phyloP scores from a whole-genome alignment of 2,329 filamentous ascomycete species.

The Fusarium sp. region DNA sequence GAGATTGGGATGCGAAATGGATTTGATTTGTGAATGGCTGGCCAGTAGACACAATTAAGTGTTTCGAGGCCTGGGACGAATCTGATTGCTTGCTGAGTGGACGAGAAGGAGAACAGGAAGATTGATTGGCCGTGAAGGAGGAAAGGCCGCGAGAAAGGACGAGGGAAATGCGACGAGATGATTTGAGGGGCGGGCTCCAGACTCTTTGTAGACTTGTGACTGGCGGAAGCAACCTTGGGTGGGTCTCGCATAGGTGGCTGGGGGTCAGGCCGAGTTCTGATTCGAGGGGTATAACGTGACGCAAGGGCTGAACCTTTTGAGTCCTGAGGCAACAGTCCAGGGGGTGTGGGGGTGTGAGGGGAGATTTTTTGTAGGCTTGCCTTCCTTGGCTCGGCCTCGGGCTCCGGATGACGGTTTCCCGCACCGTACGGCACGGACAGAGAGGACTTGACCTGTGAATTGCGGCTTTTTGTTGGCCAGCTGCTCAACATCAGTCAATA shows the following conservation, averaged over 20 bases:
- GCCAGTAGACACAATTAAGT: constrained; percentile 41
- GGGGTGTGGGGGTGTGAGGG: background rate
- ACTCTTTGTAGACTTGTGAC: constrained; percentile 60
- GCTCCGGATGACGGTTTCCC: background rate
- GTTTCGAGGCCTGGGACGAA: constrained; percentile 46
- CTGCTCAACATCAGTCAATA: background rate
- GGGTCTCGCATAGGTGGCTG: constrained; percentile 47
- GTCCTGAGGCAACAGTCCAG: constrained; percentile 6
- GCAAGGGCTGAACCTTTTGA: constrained; percentile 40
- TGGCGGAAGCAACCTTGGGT: constrained; percentile 62
- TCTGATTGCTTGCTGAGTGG: constrained; percentile 54
- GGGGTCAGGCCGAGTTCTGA: constrained; percentile 42
- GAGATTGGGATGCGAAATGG: constrained; percentile 39
- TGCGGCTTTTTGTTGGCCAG: constrained; percentile 5
- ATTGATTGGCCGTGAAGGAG: constrained; percentile 62
- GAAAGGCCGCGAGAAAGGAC: constrained; percentile 53
- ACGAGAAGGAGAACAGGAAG: constrained; percentile 50
- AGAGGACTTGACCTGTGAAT: background rate
- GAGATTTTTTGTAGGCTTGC: background rate
- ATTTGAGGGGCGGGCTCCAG: constrained; percentile 63
- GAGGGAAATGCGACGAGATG: constrained; percentile 61
- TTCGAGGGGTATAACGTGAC: constrained; percentile 48
- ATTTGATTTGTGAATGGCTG: constrained; percentile 46
- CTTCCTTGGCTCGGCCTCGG: background rate
- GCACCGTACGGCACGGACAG: background rate